Base-by-base conservation (phyloP, 352 stramenopile genomes). In the Phytophthora pini region DNA sequence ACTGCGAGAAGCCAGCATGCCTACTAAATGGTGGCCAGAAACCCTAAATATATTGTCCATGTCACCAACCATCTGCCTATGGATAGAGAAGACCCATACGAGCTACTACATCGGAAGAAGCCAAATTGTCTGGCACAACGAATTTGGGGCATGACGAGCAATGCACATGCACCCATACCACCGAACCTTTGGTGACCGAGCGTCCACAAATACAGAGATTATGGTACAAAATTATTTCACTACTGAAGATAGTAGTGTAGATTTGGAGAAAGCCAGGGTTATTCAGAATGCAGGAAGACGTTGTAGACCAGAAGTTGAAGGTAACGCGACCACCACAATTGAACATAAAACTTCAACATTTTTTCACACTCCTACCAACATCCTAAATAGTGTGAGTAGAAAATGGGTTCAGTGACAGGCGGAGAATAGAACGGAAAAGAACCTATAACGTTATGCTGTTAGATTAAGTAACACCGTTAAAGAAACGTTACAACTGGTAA, bases 221-320 rank as follows among this genome's bases (percentile, higher is more conserved):
- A 47, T 66, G 20, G 50, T 61, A 31, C 34, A 4, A 24, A 13
- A 38, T 10, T 61, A 32, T 2, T 67, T 61, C 13, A 41, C 50
- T 45, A 8, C 7, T 15, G 27, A 36, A 26, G 24, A 52, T n/a
- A 22, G 36, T 29, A 39, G 12, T 47, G 6, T 36, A 5, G 44
- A 51, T 32, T 7, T 7, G 29, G 22, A 43, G 31, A 8, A 60
- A 13, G 40, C 51, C 51, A 60, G 3, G n/a, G 6, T 51, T 26
- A 60, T 36, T n/a, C 24, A 32, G 3, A 43, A 45, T 34, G 1
- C 45, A 41, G 48, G 48, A 20, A 45, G 51, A 32, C 29, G 40
- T 29, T 29, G 6, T 36, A 47, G 36, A 57, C 13, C 17, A 20
- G 17, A 20, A 20, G 29, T 55, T 53, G 20, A 61, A 53, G 32